Conservation (phyloP, 306 rosid genomes). For the cucumber (Cucumis sativus) region DNA sequence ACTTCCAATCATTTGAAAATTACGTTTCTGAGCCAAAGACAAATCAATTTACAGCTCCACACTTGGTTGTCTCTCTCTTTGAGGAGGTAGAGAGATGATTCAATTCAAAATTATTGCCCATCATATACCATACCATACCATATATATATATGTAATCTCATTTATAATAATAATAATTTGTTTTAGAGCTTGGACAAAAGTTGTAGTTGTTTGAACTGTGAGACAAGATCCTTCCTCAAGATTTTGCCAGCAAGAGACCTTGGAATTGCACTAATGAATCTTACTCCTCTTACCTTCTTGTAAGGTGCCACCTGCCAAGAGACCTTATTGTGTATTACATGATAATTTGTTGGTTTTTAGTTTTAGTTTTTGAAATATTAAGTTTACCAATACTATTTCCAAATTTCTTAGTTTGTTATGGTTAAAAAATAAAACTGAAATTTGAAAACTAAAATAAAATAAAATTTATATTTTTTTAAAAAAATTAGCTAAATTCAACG, state of each 20-base stretch:
- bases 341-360: no score
- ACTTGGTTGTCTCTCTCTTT: background rate
- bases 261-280: conserved; percentile 51
- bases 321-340: no score
- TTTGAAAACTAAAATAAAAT: no score
- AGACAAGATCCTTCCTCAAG: conserved; percentile 72
- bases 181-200: conserved; percentile 46
- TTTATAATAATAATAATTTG: background rate
- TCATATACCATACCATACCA: background rate
- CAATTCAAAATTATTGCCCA: background rate
- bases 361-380: no score
- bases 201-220: conserved; percentile 28
- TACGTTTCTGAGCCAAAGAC: background rate
- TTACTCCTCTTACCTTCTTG: conserved; percentile 68
- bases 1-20: background rate
- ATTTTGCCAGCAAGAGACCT: conserved; percentile 86
- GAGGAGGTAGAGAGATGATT: background rate
- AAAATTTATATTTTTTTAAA: no score
- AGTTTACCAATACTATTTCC: no score
- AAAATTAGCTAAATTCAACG: no score
- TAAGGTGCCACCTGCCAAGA: conserved; percentile 72
- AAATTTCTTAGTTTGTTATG: no score
- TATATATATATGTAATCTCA: no score
- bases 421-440: no score
- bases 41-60: background rate